Conservation (phyloP, 768 basidiomycete genomes). For the Royoungia palumana region DNA sequence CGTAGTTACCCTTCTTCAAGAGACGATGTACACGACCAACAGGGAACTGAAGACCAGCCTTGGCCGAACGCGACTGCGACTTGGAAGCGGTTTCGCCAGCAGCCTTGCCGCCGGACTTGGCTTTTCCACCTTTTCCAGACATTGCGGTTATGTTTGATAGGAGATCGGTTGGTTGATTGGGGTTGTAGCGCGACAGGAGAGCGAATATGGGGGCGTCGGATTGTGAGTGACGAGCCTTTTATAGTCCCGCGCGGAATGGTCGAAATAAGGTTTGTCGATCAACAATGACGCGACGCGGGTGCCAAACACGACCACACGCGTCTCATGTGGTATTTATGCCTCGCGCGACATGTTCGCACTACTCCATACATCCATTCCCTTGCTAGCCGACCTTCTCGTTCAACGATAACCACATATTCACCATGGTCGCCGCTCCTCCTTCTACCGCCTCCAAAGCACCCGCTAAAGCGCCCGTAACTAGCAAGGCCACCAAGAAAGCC, state of each 20-base stretch:
- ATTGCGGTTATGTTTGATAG: conserved; percentile 22
- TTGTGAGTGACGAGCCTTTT: conserved; percentile 21
- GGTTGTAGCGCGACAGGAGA: not conserved
- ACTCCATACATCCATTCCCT: conserved; percentile 12
- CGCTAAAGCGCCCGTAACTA: conserved; percentile 38
- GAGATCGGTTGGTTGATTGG: not conserved
- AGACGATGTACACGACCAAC: conserved; percentile 63
- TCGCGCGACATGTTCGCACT: not conserved
- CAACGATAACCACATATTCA: conserved; percentile 7
- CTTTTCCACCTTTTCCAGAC: conserved; percentile 52
- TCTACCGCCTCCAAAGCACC: conserved; percentile 42
- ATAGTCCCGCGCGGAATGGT: conserved; percentile 21
- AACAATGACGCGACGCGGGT: conserved; percentile 34
- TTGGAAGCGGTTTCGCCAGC: conserved; percentile 32
- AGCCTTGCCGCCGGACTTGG: conserved; percentile 67
- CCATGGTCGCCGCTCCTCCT: conserved; percentile 62
- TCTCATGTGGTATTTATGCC: conserved; percentile 22
- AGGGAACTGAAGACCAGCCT: conserved; percentile 45
- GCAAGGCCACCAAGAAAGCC: conserved; percentile 46
- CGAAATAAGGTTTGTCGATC: conserved; percentile 36
- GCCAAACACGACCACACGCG: conserved; percentile 41
- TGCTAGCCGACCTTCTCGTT: conserved; percentile 7
- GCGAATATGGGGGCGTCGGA: conserved; percentile 7
- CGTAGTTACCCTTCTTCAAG: conserved; percentile 58
- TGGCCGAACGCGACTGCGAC: conserved; percentile 38